These are phyloP conservation scores for Phytopythium mirpurense DNA, from an alignment of 352 stramenopile species.

Conservation along the genomic window DNA sequence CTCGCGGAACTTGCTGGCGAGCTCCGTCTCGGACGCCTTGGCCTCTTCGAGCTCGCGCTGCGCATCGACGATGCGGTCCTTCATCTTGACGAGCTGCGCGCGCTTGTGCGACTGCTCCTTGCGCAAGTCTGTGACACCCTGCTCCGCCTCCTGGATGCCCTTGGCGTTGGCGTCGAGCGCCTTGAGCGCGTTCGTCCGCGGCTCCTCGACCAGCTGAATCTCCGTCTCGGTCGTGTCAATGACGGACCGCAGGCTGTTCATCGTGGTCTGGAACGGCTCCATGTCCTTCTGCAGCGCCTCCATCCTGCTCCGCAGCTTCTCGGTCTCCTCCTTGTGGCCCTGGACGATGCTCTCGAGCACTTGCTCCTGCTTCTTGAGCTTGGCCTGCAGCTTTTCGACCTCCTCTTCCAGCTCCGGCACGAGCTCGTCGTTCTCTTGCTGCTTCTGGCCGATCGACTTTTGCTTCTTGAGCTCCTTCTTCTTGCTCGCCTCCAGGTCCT, in stretches of 20 bases:
- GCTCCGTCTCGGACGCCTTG: constrained; percentile 37
- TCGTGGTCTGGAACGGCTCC: constrained; percentile 60
- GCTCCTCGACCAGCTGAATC: constrained; percentile 72
- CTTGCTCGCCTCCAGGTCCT: constrained; percentile 88
- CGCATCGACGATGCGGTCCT: constrained; percentile 66
- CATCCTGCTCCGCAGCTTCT: constrained; percentile 66
- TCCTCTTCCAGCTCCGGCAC: constrained; percentile 88
- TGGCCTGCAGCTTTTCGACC: constrained; percentile 58
- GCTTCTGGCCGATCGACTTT: constrained; percentile 72
- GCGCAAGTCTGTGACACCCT: constrained; percentile 49
- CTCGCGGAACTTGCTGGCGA: constrained; percentile 55
- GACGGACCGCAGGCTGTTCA: constrained; percentile 65
- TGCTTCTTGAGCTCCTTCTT: constrained; percentile 92
- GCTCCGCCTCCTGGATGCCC: constrained; percentile 48
- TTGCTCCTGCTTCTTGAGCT: constrained; percentile 82
- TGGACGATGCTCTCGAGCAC: constrained; percentile 85
- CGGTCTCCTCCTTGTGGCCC: constrained; percentile 70
- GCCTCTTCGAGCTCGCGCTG: constrained; percentile 74
- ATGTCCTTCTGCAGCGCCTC: constrained; percentile 77
- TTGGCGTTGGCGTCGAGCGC: constrained; percentile 61
- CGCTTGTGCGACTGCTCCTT: constrained; percentile 55
- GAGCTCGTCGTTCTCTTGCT: constrained; percentile 82
- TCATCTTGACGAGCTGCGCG: constrained; percentile 61
- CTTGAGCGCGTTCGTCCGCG: constrained; percentile 73
- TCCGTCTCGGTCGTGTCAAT: constrained; percentile 82